Conservation (phyloP, 208 protist species). For the Lotmaria passim region DNA sequence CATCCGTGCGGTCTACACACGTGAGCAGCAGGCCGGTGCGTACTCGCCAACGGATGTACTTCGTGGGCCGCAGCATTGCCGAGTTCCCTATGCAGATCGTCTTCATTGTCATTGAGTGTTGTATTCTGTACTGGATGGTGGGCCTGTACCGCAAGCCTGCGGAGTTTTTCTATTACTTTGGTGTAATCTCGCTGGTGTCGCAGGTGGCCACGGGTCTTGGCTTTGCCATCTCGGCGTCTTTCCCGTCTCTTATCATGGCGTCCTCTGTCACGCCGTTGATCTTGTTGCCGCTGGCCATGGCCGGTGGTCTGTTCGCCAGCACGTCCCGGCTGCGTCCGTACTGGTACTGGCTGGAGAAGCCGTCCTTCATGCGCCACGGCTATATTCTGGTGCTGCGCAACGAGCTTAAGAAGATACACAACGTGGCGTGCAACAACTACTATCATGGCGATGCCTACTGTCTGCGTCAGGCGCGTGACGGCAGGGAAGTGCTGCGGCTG, state of each 20-base stretch:
- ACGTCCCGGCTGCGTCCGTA: constrained; percentile 70
- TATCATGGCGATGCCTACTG: constrained; percentile 52
- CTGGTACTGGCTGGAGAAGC: constrained; percentile 86
- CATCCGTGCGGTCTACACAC: constrained; percentile 54
- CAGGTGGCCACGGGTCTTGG: constrained; percentile 59
- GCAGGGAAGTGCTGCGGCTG: constrained; percentile 51
- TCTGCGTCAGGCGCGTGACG: constrained; percentile 47
- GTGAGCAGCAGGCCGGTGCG: constrained; percentile 68
- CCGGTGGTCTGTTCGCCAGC: constrained; percentile 69
- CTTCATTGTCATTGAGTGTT: constrained; percentile 43
- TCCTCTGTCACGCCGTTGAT: constrained; percentile 59
- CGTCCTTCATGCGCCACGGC: constrained; percentile 69
- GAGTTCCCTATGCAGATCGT: constrained; percentile 62
- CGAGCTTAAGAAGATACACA: constrained; percentile 61
- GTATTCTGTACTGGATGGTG: constrained; percentile 72
- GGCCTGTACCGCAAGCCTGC: constrained; percentile 44
- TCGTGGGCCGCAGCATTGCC: constrained; percentile 43
- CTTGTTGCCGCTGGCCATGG: constrained; percentile 64
- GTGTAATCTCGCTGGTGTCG: constrained; percentile 48
- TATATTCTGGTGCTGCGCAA: constrained; percentile 71
- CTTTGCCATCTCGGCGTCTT: constrained; percentile 57
- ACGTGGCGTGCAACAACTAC: constrained; percentile 59
- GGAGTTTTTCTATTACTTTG: constrained; percentile 72
- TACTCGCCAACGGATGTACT: constrained; percentile 74
- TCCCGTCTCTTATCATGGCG: constrained; percentile 45